Conservation (phyloP, 441 rosid species). For the Populus tomentosa region DNA sequence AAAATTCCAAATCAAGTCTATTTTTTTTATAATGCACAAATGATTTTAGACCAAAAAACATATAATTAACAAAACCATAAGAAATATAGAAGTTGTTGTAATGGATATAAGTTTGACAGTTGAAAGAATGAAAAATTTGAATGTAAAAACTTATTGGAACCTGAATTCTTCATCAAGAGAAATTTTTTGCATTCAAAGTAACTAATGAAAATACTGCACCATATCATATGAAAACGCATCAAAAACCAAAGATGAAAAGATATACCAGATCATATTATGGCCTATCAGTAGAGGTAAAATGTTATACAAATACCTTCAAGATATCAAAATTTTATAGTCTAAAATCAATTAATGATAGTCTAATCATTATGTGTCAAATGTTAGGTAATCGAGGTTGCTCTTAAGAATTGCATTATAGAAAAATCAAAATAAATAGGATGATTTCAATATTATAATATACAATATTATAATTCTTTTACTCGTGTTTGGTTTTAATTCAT, state of each 20-base stretch:
- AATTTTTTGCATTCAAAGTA: too few relatives aligned
- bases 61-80: too few relatives aligned
- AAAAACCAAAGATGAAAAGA: slow-evolving; percentile 42
- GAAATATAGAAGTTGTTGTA: too few relatives aligned
- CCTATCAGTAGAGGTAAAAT: slow-evolving; percentile 69
- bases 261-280: slow-evolving; percentile 52
- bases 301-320: neutral
- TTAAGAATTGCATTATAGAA: slow-evolving; percentile 77
- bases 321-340: neutral
- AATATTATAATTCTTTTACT: too few relatives aligned
- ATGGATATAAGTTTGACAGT: slow-evolving; percentile 31
- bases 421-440: slow-evolving; percentile 55
- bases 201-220: neutral
- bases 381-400: slow-evolving; percentile 66
- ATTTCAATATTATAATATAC: too few relatives aligned
- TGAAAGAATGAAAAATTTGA: slow-evolving; percentile 54
- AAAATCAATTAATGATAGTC: neutral
- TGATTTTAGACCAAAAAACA: too few relatives aligned
- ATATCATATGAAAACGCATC: slow-evolving; percentile 66
- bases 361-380: slow-evolving; percentile 6
- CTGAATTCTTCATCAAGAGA: neutral
- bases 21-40: neutral
- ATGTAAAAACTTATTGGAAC: slow-evolving; percentile 31
- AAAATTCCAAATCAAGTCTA: too few relatives aligned
- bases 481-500: too few relatives aligned